These are phyloP conservation scores for Fusarium sp. DNA, from an alignment of 2,329 filamentous ascomycete genomes.

Conservation along the genomic window DNA sequence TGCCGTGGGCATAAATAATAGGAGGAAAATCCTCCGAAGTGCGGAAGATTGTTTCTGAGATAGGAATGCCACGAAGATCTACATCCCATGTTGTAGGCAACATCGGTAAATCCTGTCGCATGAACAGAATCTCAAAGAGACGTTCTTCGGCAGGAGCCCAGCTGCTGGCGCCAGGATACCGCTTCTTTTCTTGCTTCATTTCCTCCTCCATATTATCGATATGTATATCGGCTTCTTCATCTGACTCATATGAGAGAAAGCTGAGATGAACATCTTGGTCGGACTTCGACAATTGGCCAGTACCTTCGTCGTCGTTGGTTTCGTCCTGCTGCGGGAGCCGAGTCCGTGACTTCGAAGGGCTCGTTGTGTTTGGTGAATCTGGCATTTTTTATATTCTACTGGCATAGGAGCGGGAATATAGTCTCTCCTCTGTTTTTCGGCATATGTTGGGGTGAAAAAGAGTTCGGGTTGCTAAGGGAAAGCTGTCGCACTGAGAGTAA, in stretches of 20 bases:
- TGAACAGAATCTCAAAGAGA: constrained; percentile 56
- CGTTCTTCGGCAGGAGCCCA: constrained; percentile 64
- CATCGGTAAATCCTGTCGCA: constrained; percentile 55
- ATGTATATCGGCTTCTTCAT: constrained; percentile 18
- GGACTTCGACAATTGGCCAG: constrained; percentile 10
- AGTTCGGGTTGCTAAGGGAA: constrained; percentile 9
- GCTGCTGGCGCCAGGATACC: constrained; percentile 56
- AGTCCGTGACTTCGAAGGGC: constrained; percentile 17
- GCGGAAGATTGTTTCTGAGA: constrained; percentile 52
- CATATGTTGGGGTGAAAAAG: constrained; percentile 7
- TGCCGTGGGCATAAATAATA: constrained; percentile 53
- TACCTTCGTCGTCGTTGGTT: constrained; percentile 6
- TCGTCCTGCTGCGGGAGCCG: constrained; percentile 4
- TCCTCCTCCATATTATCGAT: constrained; percentile 44
- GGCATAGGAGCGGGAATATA: background rate
- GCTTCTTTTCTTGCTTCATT: constrained; percentile 57
- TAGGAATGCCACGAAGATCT: constrained; percentile 55
- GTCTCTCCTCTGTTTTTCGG: background rate
- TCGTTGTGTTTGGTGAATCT: constrained; percentile 3
- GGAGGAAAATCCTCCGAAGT: constrained; percentile 48
- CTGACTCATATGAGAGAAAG: constrained; percentile 15
- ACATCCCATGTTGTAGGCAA: constrained; percentile 55
- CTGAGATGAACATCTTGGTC: constrained; percentile 11
- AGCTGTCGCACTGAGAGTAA: constrained; percentile 21
- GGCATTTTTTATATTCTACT: constrained; percentile 12